phyloP scores from a whole-genome alignment of 805 yeast genomes.

The Hyphopichia homilentoma region DNA sequence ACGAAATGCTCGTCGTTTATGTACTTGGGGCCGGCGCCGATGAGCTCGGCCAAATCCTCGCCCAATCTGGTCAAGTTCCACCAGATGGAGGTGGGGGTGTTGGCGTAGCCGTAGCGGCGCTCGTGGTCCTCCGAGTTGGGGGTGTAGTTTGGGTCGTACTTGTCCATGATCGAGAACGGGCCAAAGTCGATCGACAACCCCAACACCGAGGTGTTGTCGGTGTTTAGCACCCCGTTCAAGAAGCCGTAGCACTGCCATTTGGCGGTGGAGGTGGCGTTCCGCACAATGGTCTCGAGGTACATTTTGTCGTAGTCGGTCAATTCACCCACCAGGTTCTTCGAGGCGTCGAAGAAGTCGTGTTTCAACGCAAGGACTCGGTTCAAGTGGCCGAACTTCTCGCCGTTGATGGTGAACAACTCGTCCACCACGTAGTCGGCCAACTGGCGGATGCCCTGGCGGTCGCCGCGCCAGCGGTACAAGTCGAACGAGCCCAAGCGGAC shows the following conservation, averaged over 20 bases:
- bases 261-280: slow-evolving; percentile 77
- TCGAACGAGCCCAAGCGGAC: slow-evolving; percentile 87
- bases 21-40: slow-evolving; percentile 65
- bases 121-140: slow-evolving; percentile 85
- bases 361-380: slow-evolving; percentile 14
- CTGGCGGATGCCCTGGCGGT: slow-evolving; percentile 54
- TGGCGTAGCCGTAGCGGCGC: slow-evolving; percentile 72
- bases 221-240: slow-evolving; percentile 88
- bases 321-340: slow-evolving; percentile 24
- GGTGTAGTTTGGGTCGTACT: slow-evolving; percentile 74
- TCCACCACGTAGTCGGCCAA: slow-evolving; percentile 72
- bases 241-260: slow-evolving; percentile 91
- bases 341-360: slow-evolving; percentile 15
- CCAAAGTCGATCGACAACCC: slow-evolving; percentile 93
- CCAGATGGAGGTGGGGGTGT: slow-evolving; percentile 85
- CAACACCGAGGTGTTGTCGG: slow-evolving; percentile 87
- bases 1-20: slow-evolving; percentile 41
- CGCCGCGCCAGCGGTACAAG: slow-evolving; percentile 69
- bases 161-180: slow-evolving; percentile 89
- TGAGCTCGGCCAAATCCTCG: slow-evolving; percentile 74
- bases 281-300: slow-evolving; percentile 63
- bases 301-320: slow-evolving; percentile 64
- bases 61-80: slow-evolving; percentile 88
- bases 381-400: slow-evolving; percentile 25
- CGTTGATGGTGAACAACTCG: slow-evolving; percentile 47